Evolutionary conservation across 164 flowering plant genomes (phyloP).

Genomic region (Sedum album): DNA sequence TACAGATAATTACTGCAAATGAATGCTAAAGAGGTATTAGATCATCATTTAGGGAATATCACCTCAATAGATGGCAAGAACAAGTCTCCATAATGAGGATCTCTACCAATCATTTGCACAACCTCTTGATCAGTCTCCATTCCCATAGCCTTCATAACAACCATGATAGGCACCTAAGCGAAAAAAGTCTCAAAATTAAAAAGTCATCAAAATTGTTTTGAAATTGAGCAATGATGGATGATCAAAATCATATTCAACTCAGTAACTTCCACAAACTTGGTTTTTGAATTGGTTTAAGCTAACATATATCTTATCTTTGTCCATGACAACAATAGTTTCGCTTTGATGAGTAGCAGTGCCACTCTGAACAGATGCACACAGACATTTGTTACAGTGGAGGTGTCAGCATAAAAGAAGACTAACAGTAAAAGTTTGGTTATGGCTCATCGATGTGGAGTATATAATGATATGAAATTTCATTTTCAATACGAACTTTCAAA

Average conservation of each 20-base stretch:
- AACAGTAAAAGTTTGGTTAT: no score
- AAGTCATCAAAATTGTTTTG: not conserved
- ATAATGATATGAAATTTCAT: not conserved
- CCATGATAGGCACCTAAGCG: conserved; percentile 77
- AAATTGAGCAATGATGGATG: not conserved
- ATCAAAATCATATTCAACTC: not conserved
- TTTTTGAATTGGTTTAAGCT: conserved; percentile 45
- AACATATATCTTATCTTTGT: conserved; percentile 70
- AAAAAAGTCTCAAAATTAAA: not conserved
- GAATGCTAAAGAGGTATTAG: no score
- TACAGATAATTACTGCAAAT: no score
- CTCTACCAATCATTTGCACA: conserved; percentile 94
- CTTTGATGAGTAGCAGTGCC: conserved; percentile 69
- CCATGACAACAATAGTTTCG: conserved; percentile 70
- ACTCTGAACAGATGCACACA: conserved; percentile 85
- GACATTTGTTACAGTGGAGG: not conserved
- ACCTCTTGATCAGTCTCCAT: conserved; percentile 98
- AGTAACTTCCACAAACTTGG: conserved; percentile 25
- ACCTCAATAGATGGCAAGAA: conserved; percentile 94
- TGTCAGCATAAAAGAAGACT: not conserved
- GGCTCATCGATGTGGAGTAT: not conserved
- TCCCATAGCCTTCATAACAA: conserved; percentile 93
- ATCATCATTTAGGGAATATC: not conserved
- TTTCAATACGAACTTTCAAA: not conserved
- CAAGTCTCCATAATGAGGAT: conserved; percentile 64